Evolutionary conservation across 495 filamentous ascomycete species (phyloP).

Genomic region (Terfezia claveryi): DNA sequence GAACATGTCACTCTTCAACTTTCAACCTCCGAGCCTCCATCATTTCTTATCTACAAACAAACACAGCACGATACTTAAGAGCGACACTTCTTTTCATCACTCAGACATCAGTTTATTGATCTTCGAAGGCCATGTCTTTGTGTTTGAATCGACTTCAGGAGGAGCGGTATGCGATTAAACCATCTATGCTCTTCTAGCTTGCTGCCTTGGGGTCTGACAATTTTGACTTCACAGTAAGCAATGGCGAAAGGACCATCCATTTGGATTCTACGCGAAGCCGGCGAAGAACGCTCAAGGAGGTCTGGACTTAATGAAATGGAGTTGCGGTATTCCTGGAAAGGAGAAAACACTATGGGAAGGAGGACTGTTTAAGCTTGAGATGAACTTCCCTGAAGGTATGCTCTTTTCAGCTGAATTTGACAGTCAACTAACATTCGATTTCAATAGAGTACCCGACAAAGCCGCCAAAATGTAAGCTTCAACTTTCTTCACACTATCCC

Average conservation of each 20-base stretch:
- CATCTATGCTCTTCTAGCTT: conserved; percentile 2
- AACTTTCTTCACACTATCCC: neutral
- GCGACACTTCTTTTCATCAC: neutral
- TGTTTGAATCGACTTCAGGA: conserved; percentile 76
- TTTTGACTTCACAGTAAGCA: conserved; percentile 43
- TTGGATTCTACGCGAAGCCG: conserved; percentile 89
- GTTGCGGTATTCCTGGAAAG: conserved; percentile 88
- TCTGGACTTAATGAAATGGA: conserved; percentile 85
- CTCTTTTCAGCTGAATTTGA: neutral
- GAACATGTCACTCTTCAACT: no score
- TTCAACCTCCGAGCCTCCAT: neutral
- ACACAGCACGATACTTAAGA: neutral
- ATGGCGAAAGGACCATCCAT: conserved; percentile 91
- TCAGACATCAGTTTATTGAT: neutral
- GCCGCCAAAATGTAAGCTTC: conserved; percentile 74
- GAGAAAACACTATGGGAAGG: conserved; percentile 93
- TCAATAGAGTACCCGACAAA: conserved; percentile 87
- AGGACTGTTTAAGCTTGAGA: conserved; percentile 77
- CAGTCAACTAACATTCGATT: neutral
- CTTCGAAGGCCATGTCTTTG: conserved; percentile 42
- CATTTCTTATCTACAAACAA: neutral
- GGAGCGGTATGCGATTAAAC: conserved; percentile 42
- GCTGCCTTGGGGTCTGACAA: conserved; percentile 5
- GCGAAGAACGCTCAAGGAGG: conserved; percentile 55
- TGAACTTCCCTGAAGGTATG: conserved; percentile 81